phyloP scores from a whole-genome alignment of 2,329 filamentous ascomycete species.

The Pestalotiopsis sp. region DNA sequence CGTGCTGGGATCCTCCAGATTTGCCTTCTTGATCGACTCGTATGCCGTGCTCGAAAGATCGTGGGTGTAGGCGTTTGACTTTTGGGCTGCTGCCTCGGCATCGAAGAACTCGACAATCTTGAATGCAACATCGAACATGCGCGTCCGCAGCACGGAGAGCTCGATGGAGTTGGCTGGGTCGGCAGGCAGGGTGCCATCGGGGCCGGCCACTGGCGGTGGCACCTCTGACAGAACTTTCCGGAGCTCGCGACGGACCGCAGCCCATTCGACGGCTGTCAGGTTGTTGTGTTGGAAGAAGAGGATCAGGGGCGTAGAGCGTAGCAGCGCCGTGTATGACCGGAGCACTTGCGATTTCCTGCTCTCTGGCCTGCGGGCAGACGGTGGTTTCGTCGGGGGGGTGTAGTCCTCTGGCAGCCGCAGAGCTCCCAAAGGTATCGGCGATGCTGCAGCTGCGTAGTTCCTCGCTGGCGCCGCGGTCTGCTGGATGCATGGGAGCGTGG shows the following conservation, averaged over 20 bases:
- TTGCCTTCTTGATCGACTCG: constrained; percentile 41
- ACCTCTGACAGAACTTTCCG: constrained; percentile 46
- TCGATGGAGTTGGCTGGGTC: constrained; percentile 64
- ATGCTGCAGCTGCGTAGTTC: constrained; percentile 25
- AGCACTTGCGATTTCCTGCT: constrained; percentile 87
- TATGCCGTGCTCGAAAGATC: constrained; percentile 57
- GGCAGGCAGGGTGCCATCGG: constrained; percentile 39
- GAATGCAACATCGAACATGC: constrained; percentile 84
- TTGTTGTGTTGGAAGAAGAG: constrained; percentile 78
- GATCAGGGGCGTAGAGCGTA: constrained; percentile 81
- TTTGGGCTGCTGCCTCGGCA: constrained; percentile 40
- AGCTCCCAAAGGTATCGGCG: constrained; percentile 18
- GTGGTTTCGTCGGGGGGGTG: constrained; percentile 73
- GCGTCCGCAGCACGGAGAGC: constrained; percentile 82
- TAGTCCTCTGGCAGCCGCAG: constrained; percentile 46
- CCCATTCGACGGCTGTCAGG: constrained; percentile 72
- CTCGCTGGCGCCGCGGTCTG: constrained; percentile 11
- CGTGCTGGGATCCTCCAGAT: constrained; percentile 33
- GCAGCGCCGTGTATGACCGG: constrained; percentile 82
- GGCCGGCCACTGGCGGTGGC: constrained; percentile 28
- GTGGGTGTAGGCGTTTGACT: constrained; percentile 44
- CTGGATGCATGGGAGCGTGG: not conserved
- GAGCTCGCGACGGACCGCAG: constrained; percentile 70
- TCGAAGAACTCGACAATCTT: constrained; percentile 84
- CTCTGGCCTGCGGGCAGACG: constrained; percentile 82